Conservation (phyloP, 768 basidiomycete genomes). For the Pleurotus salmoneostramineus region DNA sequence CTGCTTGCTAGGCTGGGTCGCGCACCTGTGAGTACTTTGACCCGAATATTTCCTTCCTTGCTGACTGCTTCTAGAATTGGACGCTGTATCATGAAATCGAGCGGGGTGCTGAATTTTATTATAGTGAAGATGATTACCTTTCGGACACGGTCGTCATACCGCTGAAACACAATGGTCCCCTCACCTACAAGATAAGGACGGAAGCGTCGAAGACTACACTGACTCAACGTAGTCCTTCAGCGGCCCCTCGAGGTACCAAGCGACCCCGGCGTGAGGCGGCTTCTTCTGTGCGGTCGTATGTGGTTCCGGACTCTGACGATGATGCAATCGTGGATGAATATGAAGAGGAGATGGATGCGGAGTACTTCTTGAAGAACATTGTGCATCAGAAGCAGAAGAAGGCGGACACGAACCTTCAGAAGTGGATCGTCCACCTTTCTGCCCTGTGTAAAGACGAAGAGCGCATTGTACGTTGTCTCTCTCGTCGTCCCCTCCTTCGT, state of each 20-base stretch:
- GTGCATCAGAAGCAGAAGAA: conserved; percentile 29
- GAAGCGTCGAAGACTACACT: conserved; percentile 24
- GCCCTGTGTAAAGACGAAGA: conserved; percentile 62
- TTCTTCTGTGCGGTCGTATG: conserved; percentile 52
- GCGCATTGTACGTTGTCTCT: conserved; percentile 48
- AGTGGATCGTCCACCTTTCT: conserved; percentile 67
- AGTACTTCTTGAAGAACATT: conserved; percentile 20
- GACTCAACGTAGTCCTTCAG: neutral
- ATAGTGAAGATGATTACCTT: conserved; percentile 67
- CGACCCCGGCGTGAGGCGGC: conserved; percentile 59
- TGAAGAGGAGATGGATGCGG: conserved; percentile 28
- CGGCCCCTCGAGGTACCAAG: conserved; percentile 31
- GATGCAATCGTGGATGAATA: conserved; percentile 38
- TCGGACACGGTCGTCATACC: conserved; percentile 22
- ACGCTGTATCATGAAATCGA: conserved; percentile 60
- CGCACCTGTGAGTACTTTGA: conserved; percentile 43
- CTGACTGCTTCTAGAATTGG: conserved; percentile 34
- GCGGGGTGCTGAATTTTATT: conserved; percentile 63
- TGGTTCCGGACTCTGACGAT: conserved; percentile 68
- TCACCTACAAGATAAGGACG: conserved; percentile 31
- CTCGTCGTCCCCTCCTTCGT: neutral
- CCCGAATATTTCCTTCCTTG: neutral
- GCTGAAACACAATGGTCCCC: neutral
- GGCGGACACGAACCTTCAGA: conserved; percentile 45
- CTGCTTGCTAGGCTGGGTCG: conserved; percentile 66